These are phyloP conservation scores for Trapa bicornis DNA, from an alignment of 345 rosid genomes.

Conservation along the genomic window DNA sequence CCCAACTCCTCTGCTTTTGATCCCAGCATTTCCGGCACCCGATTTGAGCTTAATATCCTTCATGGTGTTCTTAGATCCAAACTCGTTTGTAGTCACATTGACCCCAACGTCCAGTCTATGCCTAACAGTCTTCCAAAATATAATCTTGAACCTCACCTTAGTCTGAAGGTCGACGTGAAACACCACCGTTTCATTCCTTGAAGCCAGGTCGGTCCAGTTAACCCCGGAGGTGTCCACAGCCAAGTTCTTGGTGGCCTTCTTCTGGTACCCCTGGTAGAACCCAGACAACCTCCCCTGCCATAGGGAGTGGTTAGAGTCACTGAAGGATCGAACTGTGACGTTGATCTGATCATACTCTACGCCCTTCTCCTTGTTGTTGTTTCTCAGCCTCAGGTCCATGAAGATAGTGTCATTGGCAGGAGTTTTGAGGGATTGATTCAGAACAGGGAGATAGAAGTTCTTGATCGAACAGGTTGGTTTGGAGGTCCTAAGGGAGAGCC, in stretches of 20 bases:
- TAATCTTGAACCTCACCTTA: slow-evolving; percentile 48
- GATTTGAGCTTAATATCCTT: slow-evolving; percentile 35
- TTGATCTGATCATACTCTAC: slow-evolving; percentile 47
- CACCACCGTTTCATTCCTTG: slow-evolving; percentile 18
- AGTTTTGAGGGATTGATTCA: slow-evolving; percentile 25
- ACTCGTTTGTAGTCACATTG: slow-evolving; percentile 32
- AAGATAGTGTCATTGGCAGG: slow-evolving; percentile 23
- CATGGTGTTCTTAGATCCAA: slow-evolving; percentile 16
- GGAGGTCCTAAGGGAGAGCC: slow-evolving; percentile 54
- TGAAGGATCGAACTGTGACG: slow-evolving; percentile 22
- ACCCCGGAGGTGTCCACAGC: neutral
- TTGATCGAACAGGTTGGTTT: slow-evolving; percentile 41
- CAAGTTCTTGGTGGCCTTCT: slow-evolving; percentile 43
- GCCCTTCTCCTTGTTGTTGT: slow-evolving; percentile 66
- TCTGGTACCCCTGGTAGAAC: slow-evolving; percentile 54
- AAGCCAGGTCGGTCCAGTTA: slow-evolving; percentile 23
- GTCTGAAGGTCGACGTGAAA: slow-evolving; percentile 61
- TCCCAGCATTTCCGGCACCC: slow-evolving; percentile 5
- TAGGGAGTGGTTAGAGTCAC: slow-evolving; percentile 5
- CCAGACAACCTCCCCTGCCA: slow-evolving; percentile 13
- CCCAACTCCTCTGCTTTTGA: neutral
- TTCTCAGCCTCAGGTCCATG: slow-evolving; percentile 34
- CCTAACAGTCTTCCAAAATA: slow-evolving; percentile 48
- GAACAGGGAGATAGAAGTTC: slow-evolving; percentile 43
- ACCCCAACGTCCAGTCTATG: slow-evolving; percentile 30